Conservation (phyloP, 805 yeast genomes). For the Lachancea lanzarotensis region DNA sequence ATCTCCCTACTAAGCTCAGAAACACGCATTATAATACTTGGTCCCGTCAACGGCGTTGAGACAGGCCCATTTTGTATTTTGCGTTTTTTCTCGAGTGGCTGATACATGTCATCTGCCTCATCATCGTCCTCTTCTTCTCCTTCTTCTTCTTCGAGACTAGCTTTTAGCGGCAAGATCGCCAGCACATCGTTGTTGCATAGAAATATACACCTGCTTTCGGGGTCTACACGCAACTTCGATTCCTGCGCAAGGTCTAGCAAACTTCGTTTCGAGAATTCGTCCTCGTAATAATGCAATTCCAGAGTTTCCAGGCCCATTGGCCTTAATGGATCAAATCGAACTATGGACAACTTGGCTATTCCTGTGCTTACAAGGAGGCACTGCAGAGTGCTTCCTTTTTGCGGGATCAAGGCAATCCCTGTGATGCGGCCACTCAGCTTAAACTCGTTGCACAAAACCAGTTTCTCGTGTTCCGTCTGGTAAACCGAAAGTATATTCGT, state of each 20-base stretch:
- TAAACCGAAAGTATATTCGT: constrained; percentile 51
- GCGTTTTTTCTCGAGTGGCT: constrained; percentile 5
- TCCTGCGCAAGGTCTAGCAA: constrained; percentile 29
- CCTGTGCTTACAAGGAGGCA: constrained; percentile 61
- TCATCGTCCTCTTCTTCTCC: constrained; percentile 34
- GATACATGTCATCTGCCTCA: constrained; percentile 16
- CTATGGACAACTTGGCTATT: constrained; percentile 68
- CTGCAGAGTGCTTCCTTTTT: constrained; percentile 47
- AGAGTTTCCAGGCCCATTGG: constrained; percentile 54
- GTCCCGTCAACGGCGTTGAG: background rate
- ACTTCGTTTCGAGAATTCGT: constrained; percentile 47
- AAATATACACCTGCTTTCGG: constrained; percentile 49
- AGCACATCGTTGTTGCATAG: constrained; percentile 60
- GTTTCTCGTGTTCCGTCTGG: constrained; percentile 17
- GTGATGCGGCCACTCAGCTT: constrained; percentile 64
- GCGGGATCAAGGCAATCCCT: constrained; percentile 46
- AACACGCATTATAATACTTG: constrained; percentile 55
- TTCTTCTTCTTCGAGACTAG: constrained; percentile 37
- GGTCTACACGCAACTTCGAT: constrained; percentile 53
- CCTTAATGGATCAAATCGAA: constrained; percentile 58
- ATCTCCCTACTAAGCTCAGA: constrained; percentile 51
- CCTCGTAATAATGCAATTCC: constrained; percentile 83
- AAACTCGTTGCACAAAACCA: constrained; percentile 52
- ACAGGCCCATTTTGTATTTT: constrained; percentile 1
- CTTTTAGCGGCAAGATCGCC: constrained; percentile 62